Percentiles rank a stretch among this genome's conserved stretches.
Conservation (phyloP, 164 flowering plant species). For the Magnolia changhungtana region DNA sequence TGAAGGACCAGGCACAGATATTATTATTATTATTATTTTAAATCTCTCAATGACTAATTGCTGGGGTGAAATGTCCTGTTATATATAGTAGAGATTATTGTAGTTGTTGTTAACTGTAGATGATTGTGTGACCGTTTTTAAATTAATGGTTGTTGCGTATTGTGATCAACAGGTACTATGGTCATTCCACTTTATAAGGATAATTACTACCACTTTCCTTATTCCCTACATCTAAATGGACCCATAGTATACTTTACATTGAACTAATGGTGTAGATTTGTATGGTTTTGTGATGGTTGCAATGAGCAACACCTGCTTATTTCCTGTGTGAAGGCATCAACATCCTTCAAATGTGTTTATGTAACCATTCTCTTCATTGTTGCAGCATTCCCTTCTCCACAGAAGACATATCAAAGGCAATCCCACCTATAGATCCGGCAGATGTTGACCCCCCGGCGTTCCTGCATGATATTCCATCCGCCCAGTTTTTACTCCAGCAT, state of each 20-base stretch:
- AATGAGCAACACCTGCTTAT: neutral
- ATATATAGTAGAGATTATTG: too few species aligned
- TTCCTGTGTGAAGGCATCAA: neutral
- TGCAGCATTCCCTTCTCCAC: slow-evolving; percentile 95
- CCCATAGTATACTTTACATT: neutral
- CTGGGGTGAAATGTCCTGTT: too few species aligned
- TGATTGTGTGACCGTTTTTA: too few species aligned
- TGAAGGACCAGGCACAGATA: too few species aligned
- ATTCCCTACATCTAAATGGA: neutral
- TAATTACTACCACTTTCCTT: too few species aligned
- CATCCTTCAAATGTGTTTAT: neutral
- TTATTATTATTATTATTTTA: too few species aligned
- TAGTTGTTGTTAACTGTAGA: too few species aligned
- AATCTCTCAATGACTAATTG: too few species aligned
- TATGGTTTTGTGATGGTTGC: neutral
- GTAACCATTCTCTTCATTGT: neutral
- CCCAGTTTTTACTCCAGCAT: slow-evolving; percentile 41
- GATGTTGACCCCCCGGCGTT: slow-evolving; percentile 56
- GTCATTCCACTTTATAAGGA: too few species aligned
- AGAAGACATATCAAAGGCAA: slow-evolving; percentile 89
- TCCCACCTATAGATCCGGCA: slow-evolving; percentile 68
- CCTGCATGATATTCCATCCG: slow-evolving; percentile 57
- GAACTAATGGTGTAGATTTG: neutral
- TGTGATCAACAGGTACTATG: too few species aligned
- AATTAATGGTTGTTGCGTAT: too few species aligned